Evolutionary conservation across 176 grass and related monocot species (phyloP), one percentile per base, ranked within the genome.

Genomic region (sorghum (Sorghum bicolor)): DNA sequence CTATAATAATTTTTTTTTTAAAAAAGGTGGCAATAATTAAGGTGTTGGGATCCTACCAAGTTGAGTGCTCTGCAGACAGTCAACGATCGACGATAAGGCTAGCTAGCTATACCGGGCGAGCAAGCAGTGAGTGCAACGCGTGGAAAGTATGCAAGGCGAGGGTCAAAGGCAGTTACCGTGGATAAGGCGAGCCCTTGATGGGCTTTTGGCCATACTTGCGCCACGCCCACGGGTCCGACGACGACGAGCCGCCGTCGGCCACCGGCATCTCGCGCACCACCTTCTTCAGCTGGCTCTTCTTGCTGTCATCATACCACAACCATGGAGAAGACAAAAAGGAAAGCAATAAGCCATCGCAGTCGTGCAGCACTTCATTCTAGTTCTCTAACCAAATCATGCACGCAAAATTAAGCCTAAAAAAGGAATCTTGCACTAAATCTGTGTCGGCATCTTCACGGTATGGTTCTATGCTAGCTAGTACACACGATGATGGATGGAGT

Each of bases 161-260:
- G 63, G 72, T 64, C 67, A 82, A 45, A 66, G 44, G 14, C 20
- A 88, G 74, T 74, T 92, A 96, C 97, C 97, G 87, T 1, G 97
- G 97, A 90, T 89, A 96, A 87, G 97, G 97, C 28, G 97, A 99
- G 30, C 97, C 97, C 44, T 99, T 99, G 88, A 99, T 99, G 67
- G 97, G 97, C 81, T 99, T 99, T 80, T 99, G 97, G n/a, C 97
- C 97, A 31, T 99, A 99, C 83, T 99, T 99, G n/a, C 97, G 91
- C 97, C 97, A 99, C 33, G 97, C 93, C 97, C 97, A 99, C 66
- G 92, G 73, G 83, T 99, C 97, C 37, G 83, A 85, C 24, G 86
- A 85, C 24, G 97, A 85, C 69, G 85, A 85, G 64, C 89, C 80
- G 47, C 89, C 88, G 48, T 94, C 97, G 3, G 85, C 88, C 78